Evolutionary conservation across 371 early-diverging fungal genomes (phyloP), one percentile per base, ranked within the genome.

Genomic region (Fennellomyces sp.): DNA sequence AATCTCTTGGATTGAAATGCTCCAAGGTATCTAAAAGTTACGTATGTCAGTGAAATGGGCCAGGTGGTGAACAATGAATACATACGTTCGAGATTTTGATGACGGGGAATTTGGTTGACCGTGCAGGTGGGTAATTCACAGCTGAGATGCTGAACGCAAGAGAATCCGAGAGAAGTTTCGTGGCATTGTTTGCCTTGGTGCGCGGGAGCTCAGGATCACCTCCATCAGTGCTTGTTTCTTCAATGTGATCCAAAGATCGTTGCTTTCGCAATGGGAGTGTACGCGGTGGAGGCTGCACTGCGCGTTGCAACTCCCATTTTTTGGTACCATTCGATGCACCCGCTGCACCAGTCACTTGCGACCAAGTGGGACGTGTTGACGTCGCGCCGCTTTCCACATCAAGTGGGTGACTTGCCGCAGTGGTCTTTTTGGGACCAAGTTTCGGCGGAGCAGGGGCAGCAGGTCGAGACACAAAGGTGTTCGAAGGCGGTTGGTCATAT

Each of bases 21-120:
- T 67, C 75, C 75, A 75, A 3, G 75, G 75, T n/a, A 75, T 75
- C 75, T 70, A 56, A 5, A 17, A n/a, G n/a, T n/a, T n/a, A n/a
- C n/a, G n/a, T n/a, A n/a, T n/a, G n/a, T n/a, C n/a, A n/a, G n/a
- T n/a, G n/a, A n/a, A n/a, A n/a, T n/a, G n/a, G 25, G 2, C 3
- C 27, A 23, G 12, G 8, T 51, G 3, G 48, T 59, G 10, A 23
- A 17, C 23, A 11, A 3, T 29, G 13, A 29, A 30, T 1, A 58
- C 60, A 45, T 57, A 60, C 70, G 21, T 70, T 70, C 12, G 69
- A 58, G 21, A 68, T 29, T 27, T 58, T 60, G 21, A 64, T 31
- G 15, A 64, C 64, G 3, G 57, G 56, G 26, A 60, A 67, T 38
- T 36, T 45, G 11, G 28, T 35, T 15, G 56, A 11, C 10, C n/a